Percentiles rank a stretch among this genome's conserved stretches.
Evolutionary conservation across 2,329 filamentous ascomycete genomes (phyloP).

Genomic region (Alternaria solani): DNA sequence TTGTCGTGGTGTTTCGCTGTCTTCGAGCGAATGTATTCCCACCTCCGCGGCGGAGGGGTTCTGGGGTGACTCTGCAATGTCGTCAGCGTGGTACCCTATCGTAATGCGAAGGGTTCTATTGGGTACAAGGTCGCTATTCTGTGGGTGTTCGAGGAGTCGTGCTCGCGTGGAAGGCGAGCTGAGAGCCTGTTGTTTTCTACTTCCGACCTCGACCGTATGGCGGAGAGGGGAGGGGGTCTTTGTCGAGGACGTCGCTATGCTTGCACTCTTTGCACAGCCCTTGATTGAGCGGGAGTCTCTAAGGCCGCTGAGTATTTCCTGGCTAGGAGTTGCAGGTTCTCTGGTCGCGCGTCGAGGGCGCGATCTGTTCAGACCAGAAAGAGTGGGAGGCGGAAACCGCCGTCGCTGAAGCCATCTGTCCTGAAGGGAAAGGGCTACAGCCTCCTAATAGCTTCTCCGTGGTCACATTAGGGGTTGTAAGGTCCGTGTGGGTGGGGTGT

Average conservation of each 20-base stretch:
- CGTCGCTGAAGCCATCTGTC: neutral
- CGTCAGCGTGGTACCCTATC: neutral
- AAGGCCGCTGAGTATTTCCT: neutral
- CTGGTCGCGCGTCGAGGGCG: neutral
- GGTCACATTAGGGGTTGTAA: neutral
- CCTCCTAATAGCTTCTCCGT: neutral
- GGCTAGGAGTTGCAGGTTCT: neutral
- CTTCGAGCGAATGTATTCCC: neutral
- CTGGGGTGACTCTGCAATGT: neutral
- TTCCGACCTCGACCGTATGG: neutral
- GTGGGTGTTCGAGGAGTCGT: neutral
- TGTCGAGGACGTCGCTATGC: neutral
- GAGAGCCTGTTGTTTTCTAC: neutral
- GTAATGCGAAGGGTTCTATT: too few species aligned
- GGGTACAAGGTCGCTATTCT: neutral
- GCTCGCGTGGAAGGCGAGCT: neutral
- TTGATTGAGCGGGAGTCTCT: neutral
- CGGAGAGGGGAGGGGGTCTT: neutral
- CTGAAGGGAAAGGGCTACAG: neutral
- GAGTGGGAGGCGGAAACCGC: neutral
- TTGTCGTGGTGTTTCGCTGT: neutral
- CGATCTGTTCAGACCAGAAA: neutral
- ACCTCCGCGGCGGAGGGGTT: neutral
- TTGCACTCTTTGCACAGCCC: neutral
- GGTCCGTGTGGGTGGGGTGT: slow-evolving; percentile 4